phyloP scores from a whole-genome alignment of 192 early-diverging fungal genomes.

The Phlyctochytrium planicorne region DNA sequence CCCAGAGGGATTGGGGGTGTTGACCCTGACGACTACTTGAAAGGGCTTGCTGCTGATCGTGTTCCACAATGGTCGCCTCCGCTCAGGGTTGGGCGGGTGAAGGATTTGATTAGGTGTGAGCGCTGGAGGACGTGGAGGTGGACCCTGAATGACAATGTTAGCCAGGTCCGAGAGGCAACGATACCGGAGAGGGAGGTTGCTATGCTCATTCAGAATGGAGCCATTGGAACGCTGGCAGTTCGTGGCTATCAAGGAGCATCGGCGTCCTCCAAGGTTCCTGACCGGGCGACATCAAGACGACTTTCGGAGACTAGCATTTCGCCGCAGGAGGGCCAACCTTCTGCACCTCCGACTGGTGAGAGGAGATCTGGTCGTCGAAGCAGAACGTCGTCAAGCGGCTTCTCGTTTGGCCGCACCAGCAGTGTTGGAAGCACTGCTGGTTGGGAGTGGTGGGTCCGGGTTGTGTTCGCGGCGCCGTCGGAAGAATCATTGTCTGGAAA shows the following conservation, averaged over 20 bases:
- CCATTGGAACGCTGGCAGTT: constrained; percentile 14
- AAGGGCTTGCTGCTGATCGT: constrained; percentile 17
- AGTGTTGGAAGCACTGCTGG: constrained; percentile 26
- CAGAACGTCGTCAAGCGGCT: constrained; percentile 1
- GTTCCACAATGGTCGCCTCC: constrained; percentile 22
- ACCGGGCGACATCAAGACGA: too few species aligned
- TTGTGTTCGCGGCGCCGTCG: constrained; percentile 23
- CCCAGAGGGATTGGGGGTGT: too few species aligned
- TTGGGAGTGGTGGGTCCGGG: constrained; percentile 56
- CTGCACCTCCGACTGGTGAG: too few species aligned
- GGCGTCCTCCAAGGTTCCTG: neutral
- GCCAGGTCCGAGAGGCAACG: constrained; percentile 26
- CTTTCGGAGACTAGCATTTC: too few species aligned
- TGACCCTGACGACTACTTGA: constrained; percentile 15
- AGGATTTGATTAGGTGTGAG: constrained; percentile 39
- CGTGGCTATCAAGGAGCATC: neutral
- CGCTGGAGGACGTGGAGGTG: constrained; percentile 53
- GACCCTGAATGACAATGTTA: constrained; percentile 20
- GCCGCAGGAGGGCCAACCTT: too few species aligned
- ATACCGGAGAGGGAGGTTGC: constrained; percentile 32
- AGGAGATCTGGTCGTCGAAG: constrained; percentile 15
- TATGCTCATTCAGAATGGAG: constrained; percentile 38
- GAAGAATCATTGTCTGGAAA: neutral
- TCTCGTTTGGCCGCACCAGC: neutral
- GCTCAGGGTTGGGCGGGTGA: constrained; percentile 32